Evolutionary conservation across 176 grass and related monocot species (phyloP).

Genomic region (Zea luxurians): DNA sequence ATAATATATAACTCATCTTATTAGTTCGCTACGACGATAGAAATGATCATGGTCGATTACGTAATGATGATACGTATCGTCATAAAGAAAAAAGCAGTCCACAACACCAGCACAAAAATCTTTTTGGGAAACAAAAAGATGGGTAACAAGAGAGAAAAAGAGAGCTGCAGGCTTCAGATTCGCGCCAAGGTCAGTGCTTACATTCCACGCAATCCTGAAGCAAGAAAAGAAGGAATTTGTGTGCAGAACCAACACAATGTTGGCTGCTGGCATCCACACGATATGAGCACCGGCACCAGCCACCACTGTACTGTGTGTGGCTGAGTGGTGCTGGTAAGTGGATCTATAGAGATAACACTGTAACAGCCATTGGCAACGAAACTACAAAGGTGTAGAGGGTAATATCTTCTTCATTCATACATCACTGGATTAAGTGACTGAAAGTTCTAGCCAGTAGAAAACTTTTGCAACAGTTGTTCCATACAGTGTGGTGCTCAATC

Average conservation of each 20-base stretch:
- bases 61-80: neutral
- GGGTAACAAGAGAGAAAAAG: neutral
- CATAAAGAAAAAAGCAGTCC: neutral
- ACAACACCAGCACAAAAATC: neutral
- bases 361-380: neutral
- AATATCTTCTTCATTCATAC: neutral
- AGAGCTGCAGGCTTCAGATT: slow-evolving; percentile 22
- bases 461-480: neutral
- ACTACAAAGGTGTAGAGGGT: neutral
- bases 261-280: neutral
- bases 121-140: neutral
- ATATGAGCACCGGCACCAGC: neutral
- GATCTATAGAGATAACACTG: neutral
- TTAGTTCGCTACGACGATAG: neutral
- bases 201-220: slow-evolving; percentile 32
- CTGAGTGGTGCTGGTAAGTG: neutral
- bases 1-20: neutral
- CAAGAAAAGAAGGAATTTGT: neutral
- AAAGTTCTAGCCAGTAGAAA: neutral
- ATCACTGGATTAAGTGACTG: neutral
- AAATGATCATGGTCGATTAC: neutral
- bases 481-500: neutral
- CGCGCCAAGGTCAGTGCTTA: slow-evolving; percentile 30
- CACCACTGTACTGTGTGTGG: neutral
- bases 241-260: neutral